Base-by-base conservation (phyloP, 768 basidiomycete species). In the Termitomyces sp. region DNA sequence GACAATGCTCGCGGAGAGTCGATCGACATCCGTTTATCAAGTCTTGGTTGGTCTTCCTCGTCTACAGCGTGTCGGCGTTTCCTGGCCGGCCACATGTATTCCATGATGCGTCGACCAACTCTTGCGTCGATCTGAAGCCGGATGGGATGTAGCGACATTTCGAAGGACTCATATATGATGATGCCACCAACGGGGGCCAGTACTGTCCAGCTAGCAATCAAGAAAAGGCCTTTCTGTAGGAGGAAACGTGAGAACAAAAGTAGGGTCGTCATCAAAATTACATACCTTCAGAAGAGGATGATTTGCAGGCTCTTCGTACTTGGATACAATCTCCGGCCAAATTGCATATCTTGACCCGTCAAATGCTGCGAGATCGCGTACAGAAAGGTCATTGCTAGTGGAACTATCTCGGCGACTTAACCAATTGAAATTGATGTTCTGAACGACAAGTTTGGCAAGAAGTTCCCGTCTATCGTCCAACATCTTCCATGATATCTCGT, bases 121-220 rank as follows among this genome's bases (percentile, higher is more conserved):
- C 78, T 80, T 26, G 90, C 84, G 68, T 98, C 95, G 47, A 98
- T 77, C 60, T 93, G 90, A 7, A 97, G 77, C 30, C 87, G 83
- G 61, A 98, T 78, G 0, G 94, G 95, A 67, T 95, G 93, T 41
- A 97, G 74, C 26, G 83, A 80, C 35, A 96, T 71, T 59, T 89
- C 83, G 61, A 97, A 90, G 28, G 79, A 76, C 66, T 93, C 86
- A 67, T 93, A 87, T 59, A 97, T 90, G 1, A 87, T 82, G 60
- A 98, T 97, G 12, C 95, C 95, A 19, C 93, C 95, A 22, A 98
- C 93, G 15, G 93, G 90, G 1, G 93, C 82, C n/a, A 93, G 74
- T 24, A 90, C 80, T 3, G 78, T 83, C 94, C 93, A 96, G 53
- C 84, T 81, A 2, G 86, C 87, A 1, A 84, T 73, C 19, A 87